Conservation (phyloP, 2,329 filamentous ascomycete genomes). For the Pyrenophora teres region DNA sequence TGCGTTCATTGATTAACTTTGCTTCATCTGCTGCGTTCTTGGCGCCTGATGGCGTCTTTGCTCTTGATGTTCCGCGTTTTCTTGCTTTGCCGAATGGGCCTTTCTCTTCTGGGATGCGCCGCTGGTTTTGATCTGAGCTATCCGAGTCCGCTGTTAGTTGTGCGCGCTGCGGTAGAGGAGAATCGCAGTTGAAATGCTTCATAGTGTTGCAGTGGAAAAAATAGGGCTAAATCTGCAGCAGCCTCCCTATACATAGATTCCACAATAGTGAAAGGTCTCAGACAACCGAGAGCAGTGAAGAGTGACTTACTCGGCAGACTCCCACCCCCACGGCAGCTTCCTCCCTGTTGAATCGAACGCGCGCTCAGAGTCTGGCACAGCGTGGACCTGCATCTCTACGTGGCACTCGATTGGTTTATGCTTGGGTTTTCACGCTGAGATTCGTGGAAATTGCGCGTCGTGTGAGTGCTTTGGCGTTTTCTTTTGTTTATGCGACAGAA, state of each 20-base stretch:
- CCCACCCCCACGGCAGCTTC: conserved; percentile 66
- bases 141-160: conserved; percentile 22
- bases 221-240: not conserved
- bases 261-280: not conserved
- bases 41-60: conserved; percentile 60
- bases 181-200: conserved; percentile 1
- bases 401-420: not conserved
- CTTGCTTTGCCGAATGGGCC: conserved; percentile 64
- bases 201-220: not conserved
- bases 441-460: conserved; percentile 10
- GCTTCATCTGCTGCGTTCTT: conserved; percentile 62
- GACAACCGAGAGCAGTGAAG: not conserved
- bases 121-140: conserved; percentile 52
- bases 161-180: not conserved
- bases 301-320: conserved; percentile 62
- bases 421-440: not conserved
- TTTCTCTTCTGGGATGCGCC: conserved; percentile 62
- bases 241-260: not conserved
- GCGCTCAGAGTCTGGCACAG: conserved; percentile 66
- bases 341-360: conserved; percentile 64
- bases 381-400: conserved; percentile 65
- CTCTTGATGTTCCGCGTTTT: conserved; percentile 53
- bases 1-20: conserved; percentile 50
- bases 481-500: conserved; percentile 38
- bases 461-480: not conserved